Base-by-base conservation (phyloP, 2,329 filamentous ascomycete species). In the Zymoseptoria ardabiliae region DNA sequence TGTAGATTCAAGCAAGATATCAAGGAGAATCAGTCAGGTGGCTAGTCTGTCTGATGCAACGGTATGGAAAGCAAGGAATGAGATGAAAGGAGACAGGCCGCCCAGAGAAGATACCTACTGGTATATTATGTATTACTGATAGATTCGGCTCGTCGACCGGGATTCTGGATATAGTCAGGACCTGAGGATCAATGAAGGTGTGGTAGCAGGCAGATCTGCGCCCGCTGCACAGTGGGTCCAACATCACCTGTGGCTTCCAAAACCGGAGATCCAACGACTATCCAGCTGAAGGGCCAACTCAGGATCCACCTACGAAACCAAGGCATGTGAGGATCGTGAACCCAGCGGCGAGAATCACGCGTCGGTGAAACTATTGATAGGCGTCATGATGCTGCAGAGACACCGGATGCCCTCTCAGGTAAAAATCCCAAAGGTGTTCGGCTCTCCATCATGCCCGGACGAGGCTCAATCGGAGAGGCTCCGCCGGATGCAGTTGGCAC, bases 1-100 rank as follows among this genome's bases (percentile, higher is more conserved):
- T 51, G 19, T n/a, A 20, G 11, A 13, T 21, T 51, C 50, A 51
- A 51, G 60, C 58, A 62, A 63, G 50, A 54, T 50, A 63, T 52
- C 58, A 65, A 63, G 57, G 59, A 61, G 63, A 65, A 51, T 63
- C 59, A 61, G 67, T 65, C 68, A 71, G 70, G 63, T 72, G 70
- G 70, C 70, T 69, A 72, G 69, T 62, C 70, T 71, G 69, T 61
- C 61, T 56, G 56, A 59, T 55, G 55, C 59, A 65, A 62, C 57
- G 54, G 56, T 48, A 57, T 51, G 35, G 45, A 59, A 54, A 54
- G 50, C 45, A 57, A 57, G 53, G 53, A 53, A 55, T 55, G 41
- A 54, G 50, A 54, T 45, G 35, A 45, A 45, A 45, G 13, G 35
- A 45, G 35, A 45, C 35, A 45, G 13, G 35, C 17, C 35, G 35